Conservation (phyloP, 2,329 filamentous ascomycete genomes). For the Pseudogymnoascus sp. region DNA sequence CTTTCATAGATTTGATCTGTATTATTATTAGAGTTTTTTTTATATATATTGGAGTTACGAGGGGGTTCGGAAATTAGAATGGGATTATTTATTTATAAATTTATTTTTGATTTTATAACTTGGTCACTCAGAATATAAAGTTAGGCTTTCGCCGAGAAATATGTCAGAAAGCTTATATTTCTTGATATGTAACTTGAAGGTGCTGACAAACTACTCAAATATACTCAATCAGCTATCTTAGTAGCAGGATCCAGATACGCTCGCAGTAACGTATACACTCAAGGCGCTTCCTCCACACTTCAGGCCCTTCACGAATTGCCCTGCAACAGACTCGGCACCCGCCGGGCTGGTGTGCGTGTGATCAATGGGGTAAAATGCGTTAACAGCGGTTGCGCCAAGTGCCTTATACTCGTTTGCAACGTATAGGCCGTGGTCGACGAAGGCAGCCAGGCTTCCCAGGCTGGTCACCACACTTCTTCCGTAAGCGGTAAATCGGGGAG, state of each 20-base stretch:
- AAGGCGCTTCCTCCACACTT: constrained; percentile 19
- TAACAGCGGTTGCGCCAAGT: constrained; percentile 38
- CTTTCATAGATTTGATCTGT: background rate
- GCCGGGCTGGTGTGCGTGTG: constrained; percentile 51
- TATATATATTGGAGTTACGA: background rate
- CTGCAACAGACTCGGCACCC: constrained; percentile 45
- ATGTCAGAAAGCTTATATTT: background rate
- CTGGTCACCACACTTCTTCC: constrained; percentile 36
- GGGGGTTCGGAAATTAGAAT: background rate
- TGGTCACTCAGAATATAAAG: background rate
- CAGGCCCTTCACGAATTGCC: constrained; percentile 48
- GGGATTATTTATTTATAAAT: background rate
- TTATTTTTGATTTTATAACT: background rate
- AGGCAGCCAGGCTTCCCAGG: constrained; percentile 33
- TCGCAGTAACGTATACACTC: constrained; percentile 19
- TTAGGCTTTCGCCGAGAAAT: background rate
- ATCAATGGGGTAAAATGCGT: constrained; percentile 45
- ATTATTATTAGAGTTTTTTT: background rate
- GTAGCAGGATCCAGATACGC: constrained; percentile 21
- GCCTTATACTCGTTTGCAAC: constrained; percentile 40
- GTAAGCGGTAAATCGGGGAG: constrained; percentile 50
- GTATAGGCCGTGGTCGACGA: constrained; percentile 51
- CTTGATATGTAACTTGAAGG: background rate
- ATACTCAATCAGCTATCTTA: constrained; percentile 7
- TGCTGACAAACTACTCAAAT: background rate